Percentiles rank a stretch among this genome's conserved stretches.
Evolutionary conservation across 495 filamentous ascomycete species (phyloP).

Genomic region (Annulohypoxylon maeteangense): DNA sequence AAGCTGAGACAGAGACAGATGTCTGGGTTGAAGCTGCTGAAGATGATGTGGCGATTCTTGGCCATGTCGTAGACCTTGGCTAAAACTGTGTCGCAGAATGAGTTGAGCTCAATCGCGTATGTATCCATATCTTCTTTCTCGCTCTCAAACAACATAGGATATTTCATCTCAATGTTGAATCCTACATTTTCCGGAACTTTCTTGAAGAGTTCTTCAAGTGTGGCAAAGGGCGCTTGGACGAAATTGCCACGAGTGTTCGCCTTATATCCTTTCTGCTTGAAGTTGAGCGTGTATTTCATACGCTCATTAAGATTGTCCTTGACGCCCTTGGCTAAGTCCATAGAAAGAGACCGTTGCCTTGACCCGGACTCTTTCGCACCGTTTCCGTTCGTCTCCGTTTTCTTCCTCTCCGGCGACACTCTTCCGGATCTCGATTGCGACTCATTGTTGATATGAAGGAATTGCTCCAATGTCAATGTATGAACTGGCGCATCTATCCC

Average conservation of each 20-base stretch:
- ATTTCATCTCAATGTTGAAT: constrained; percentile 99
- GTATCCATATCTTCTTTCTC: constrained; percentile 98
- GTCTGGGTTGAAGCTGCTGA: constrained; percentile 96
- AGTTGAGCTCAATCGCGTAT: constrained; percentile 96
- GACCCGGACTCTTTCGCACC: constrained; percentile 51
- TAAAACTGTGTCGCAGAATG: constrained; percentile 93
- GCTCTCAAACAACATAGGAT: constrained; percentile 94
- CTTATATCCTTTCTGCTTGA: constrained; percentile 90
- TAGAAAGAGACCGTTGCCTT: constrained; percentile 59
- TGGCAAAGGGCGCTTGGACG: constrained; percentile 95
- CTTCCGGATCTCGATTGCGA: constrained; percentile 35
- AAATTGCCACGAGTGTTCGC: constrained; percentile 92
- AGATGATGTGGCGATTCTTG: constrained; percentile 84
- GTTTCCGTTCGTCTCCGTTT: constrained; percentile 42
- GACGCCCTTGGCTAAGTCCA: constrained; percentile 50
- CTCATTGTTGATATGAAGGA: constrained; percentile 82
- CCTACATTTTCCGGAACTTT: constrained; percentile 82
- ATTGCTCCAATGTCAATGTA: constrained; percentile 92
- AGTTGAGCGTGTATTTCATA: constrained; percentile 97
- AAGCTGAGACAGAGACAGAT: constrained; percentile 92
- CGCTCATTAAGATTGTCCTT: constrained; percentile 78
- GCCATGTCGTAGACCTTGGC: constrained; percentile 79
- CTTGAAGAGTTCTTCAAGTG: constrained; percentile 90
- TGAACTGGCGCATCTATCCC: constrained; percentile 98
- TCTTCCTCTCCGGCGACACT: constrained; percentile 41